Evolutionary conservation across 2,329 filamentous ascomycete species (phyloP).

Genomic region (Fonsecaea pedrosoi): DNA sequence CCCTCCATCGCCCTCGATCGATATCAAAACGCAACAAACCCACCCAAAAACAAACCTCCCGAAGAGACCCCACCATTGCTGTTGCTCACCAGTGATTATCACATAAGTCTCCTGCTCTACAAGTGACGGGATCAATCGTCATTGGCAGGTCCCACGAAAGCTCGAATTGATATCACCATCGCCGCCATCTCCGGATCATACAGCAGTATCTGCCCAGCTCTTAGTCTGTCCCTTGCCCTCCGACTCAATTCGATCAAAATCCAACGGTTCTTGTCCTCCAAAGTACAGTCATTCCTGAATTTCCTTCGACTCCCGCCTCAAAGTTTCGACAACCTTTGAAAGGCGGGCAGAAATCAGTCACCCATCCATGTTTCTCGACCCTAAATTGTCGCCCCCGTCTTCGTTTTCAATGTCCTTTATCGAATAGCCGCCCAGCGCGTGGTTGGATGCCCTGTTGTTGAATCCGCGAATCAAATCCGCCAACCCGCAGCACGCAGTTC

Average conservation of each 20-base stretch:
- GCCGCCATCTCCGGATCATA: slow-evolving; percentile 19
- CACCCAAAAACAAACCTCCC: slow-evolving; percentile 12
- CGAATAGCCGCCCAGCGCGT: slow-evolving; percentile 27
- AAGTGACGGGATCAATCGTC: slow-evolving; percentile 1
- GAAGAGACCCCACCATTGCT: slow-evolving; percentile 18
- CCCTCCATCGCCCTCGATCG: neutral
- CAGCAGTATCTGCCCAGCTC: neutral
- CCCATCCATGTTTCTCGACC: slow-evolving; percentile 3
- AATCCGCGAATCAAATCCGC: slow-evolving; percentile 29
- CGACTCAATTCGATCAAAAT: slow-evolving; percentile 7
- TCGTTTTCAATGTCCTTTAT: slow-evolving; percentile 23
- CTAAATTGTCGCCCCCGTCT: neutral
- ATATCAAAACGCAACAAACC: slow-evolving; percentile 7
- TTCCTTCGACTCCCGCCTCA: neutral
- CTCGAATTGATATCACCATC: slow-evolving; percentile 24
- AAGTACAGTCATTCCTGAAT: neutral
- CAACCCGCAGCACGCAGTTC: slow-evolving; percentile 28
- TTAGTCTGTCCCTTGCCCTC: slow-evolving; percentile 5
- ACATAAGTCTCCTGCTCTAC: slow-evolving; percentile 13
- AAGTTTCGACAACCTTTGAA: slow-evolving; percentile 2
- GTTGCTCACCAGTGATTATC: slow-evolving; percentile 13
- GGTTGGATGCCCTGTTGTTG: slow-evolving; percentile 27
- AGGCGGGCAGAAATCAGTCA: neutral
- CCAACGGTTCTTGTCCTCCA: neutral
- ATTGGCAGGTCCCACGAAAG: neutral